phyloP scores from a whole-genome alignment of 140 eudicot species.

The Oenanthe javanica region DNA sequence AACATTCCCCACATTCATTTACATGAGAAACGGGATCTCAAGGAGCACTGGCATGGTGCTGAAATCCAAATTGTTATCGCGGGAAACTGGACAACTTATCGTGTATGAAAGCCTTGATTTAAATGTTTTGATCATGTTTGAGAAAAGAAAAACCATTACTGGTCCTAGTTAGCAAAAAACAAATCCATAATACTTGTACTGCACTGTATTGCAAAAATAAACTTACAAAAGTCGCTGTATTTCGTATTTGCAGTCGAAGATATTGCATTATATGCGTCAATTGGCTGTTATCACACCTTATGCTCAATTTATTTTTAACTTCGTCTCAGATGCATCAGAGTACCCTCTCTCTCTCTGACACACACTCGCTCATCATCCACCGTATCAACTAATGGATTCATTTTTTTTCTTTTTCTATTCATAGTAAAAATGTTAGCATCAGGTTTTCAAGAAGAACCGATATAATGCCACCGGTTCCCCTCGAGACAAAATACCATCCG shows the following conservation, averaged over 20 bases:
- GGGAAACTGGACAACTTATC: constrained; percentile 98
- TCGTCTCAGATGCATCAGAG: constrained; percentile 81
- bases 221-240: neutral
- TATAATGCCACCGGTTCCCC: constrained; percentile 92
- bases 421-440: constrained; percentile 85
- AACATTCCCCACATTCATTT: constrained; percentile 90
- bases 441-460: constrained; percentile 95
- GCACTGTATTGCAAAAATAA: neutral
- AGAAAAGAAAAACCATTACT: neutral
- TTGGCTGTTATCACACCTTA: constrained; percentile 99
- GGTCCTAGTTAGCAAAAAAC: neutral
- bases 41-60: constrained; percentile 97
- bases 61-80: constrained; percentile 97
- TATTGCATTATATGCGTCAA: constrained; percentile 99
- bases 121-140: neutral
- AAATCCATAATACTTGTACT: neutral
- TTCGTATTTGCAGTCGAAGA: constrained; percentile 71
- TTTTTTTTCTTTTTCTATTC: constrained; percentile 12
- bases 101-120: constrained; percentile 48
- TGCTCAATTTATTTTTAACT: constrained; percentile 88
- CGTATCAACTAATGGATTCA: constrained; percentile 9
- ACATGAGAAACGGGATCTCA: constrained; percentile 73
- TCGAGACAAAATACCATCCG: constrained; percentile 97
- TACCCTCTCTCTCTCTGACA: constrained; percentile 33
- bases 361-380: neutral